phyloP scores from a whole-genome alignment of 352 stramenopile species.

The Pythium phragmiticola region DNA sequence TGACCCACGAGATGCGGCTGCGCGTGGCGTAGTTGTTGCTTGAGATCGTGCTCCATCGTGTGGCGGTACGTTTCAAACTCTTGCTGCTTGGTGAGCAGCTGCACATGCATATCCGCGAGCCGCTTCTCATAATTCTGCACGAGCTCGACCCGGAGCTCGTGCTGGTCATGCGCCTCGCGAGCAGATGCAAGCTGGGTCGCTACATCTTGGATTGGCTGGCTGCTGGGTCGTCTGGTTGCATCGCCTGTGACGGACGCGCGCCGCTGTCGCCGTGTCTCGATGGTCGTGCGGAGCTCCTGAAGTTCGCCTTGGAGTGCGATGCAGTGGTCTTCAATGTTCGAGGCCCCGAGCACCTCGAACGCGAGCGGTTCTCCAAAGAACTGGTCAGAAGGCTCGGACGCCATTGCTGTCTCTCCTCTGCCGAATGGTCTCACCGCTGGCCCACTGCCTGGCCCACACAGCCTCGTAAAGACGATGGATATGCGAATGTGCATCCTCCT shows the following conservation, averaged over 20 bases:
- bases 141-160: slow-evolving; percentile 45
- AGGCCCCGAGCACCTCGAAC: slow-evolving; percentile 7
- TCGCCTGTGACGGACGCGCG: not conserved
- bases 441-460: no score
- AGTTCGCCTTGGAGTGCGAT: slow-evolving; percentile 5
- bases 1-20: slow-evolving; percentile 57
- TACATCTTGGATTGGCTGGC: not conserved
- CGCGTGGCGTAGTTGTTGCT: slow-evolving; percentile 49
- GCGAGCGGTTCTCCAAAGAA: slow-evolving; percentile 7
- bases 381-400: not conserved
- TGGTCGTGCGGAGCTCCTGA: slow-evolving; percentile 7
- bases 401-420: not conserved
- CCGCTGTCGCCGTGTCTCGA: slow-evolving; percentile 7
- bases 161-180: slow-evolving; percentile 35
- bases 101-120: slow-evolving; percentile 45
- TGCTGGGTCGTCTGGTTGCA: not conserved
- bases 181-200: not conserved
- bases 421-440: no score
- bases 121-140: slow-evolving; percentile 56
- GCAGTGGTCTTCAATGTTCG: slow-evolving; percentile 11
- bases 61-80: slow-evolving; percentile 66
- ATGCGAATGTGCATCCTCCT: not conserved
- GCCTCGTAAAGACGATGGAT: not conserved
- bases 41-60: slow-evolving; percentile 60
- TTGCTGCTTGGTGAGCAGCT: slow-evolving; percentile 54